Evolutionary conservation across 768 basidiomycete species (phyloP).

Genomic region (Serendipita sp.): DNA sequence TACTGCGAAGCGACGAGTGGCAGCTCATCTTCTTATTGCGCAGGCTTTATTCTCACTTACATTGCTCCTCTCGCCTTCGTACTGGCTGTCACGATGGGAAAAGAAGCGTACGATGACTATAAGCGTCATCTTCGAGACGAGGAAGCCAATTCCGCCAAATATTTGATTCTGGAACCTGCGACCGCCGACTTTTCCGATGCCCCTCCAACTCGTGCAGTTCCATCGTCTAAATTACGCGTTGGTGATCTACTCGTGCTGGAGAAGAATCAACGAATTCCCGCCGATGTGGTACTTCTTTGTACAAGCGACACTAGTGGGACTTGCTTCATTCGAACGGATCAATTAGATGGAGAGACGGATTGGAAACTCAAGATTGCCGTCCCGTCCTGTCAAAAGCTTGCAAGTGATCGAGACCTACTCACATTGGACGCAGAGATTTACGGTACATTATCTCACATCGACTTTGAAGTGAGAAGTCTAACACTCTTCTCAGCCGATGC

Average conservation of each 20-base stretch:
- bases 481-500: conserved; percentile 50
- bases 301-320: conserved; percentile 84
- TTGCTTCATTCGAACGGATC: conserved; percentile 95
- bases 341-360: conserved; percentile 96
- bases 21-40: background rate
- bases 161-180: conserved; percentile 57
- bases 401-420: conserved; percentile 33
- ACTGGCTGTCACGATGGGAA: conserved; percentile 88
- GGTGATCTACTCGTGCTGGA: conserved; percentile 85
- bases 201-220: conserved; percentile 51
- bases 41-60: conserved; percentile 91
- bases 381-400: conserved; percentile 61
- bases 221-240: conserved; percentile 75
- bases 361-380: conserved; percentile 95
- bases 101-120: conserved; percentile 98
- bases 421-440: conserved; percentile 77
- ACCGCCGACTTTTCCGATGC: conserved; percentile 16
- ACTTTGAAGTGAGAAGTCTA: background rate
- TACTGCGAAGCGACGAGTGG: conserved; percentile 36
- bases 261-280: conserved; percentile 95
- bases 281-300: conserved; percentile 77
- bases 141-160: conserved; percentile 89
- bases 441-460: conserved; percentile 32
- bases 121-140: conserved; percentile 81
- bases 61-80: conserved; percentile 95